Evolutionary conservation across 2,329 filamentous ascomycete species (phyloP).

Genomic region (Ceratocystis eucalypticola): DNA sequence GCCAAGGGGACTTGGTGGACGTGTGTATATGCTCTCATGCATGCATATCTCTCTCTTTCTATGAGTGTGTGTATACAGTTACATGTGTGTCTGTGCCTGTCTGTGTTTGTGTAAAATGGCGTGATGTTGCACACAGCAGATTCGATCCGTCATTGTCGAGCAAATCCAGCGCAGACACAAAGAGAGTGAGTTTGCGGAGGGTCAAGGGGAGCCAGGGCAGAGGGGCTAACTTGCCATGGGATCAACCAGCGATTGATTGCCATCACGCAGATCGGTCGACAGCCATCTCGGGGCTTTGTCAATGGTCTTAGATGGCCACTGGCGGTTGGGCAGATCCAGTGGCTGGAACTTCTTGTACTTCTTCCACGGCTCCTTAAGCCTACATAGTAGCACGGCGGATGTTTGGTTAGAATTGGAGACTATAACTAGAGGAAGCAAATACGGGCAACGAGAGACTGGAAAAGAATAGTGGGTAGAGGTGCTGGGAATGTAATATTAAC

Average conservation of each 20-base stretch:
- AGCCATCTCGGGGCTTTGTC: constrained; percentile 84
- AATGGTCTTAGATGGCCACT: constrained; percentile 75
- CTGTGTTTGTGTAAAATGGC: neutral
- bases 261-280: constrained; percentile 76
- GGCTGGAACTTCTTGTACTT: constrained; percentile 59
- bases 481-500: neutral
- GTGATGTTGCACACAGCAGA: neutral
- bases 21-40: neutral
- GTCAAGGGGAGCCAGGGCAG: neutral
- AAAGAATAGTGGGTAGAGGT: neutral
- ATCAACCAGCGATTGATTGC: constrained; percentile 84
- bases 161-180: neutral
- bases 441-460: neutral
- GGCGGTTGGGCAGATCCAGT: constrained; percentile 49
- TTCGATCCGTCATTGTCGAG: neutral
- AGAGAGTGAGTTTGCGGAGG: neutral
- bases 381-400: constrained; percentile 22
- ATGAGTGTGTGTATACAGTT: neutral
- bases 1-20: neutral
- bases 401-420: too few species aligned
- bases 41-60: neutral
- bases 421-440: constrained; percentile 6
- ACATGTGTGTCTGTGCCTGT: neutral
- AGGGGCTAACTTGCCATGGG: constrained; percentile 57
- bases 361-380: constrained; percentile 61